Conservation (phyloP, 495 filamentous ascomycete genomes). For the Acidiella bohemica region DNA sequence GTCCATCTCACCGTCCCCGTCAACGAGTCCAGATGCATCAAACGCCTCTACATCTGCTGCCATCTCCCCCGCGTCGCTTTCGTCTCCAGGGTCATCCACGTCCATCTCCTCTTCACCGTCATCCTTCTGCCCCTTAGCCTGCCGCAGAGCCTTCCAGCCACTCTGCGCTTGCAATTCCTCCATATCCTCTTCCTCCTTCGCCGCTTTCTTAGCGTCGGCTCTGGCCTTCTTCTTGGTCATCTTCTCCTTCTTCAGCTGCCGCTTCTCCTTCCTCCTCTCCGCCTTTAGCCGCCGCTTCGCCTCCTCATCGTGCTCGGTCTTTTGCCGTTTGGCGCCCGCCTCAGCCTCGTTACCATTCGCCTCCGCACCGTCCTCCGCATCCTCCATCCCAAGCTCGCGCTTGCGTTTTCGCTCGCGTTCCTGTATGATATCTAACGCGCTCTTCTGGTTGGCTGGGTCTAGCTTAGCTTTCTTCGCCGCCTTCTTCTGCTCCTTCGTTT, state of each 20-base stretch:
- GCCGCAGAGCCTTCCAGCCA: slow-evolving; percentile 3
- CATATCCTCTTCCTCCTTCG: slow-evolving; percentile 18
- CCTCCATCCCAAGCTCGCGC: slow-evolving; percentile 30
- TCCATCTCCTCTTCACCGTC: no score
- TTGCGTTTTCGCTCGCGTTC: slow-evolving; percentile 30
- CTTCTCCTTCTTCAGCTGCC: slow-evolving; percentile 33
- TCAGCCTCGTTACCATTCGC: slow-evolving; percentile 33
- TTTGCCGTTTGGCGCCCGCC: slow-evolving; percentile 9
- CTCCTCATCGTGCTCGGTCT: slow-evolving; percentile 12
- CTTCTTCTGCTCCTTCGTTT: slow-evolving; percentile 28
- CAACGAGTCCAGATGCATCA: slow-evolving; percentile 26
- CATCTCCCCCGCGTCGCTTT: not conserved
- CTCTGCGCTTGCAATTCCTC: slow-evolving; percentile 9
- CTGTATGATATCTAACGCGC: slow-evolving; percentile 56
- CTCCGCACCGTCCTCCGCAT: slow-evolving; percentile 19
- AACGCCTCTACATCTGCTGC: slow-evolving; percentile 17
- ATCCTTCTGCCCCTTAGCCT: slow-evolving; percentile 1
- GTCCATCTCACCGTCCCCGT: slow-evolving; percentile 2
- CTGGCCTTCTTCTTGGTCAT: slow-evolving; percentile 33
- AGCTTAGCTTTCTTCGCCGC: slow-evolving; percentile 53
- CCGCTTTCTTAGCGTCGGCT: slow-evolving; percentile 31
- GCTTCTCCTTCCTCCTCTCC: slow-evolving; percentile 30
- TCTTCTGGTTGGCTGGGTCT: slow-evolving; percentile 44
- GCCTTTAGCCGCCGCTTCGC: slow-evolving; percentile 29
- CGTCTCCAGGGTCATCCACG: slow-evolving; percentile 6